Conservation (phyloP, 2,329 filamentous ascomycete genomes). For the Ceratocystis ficicola region DNA sequence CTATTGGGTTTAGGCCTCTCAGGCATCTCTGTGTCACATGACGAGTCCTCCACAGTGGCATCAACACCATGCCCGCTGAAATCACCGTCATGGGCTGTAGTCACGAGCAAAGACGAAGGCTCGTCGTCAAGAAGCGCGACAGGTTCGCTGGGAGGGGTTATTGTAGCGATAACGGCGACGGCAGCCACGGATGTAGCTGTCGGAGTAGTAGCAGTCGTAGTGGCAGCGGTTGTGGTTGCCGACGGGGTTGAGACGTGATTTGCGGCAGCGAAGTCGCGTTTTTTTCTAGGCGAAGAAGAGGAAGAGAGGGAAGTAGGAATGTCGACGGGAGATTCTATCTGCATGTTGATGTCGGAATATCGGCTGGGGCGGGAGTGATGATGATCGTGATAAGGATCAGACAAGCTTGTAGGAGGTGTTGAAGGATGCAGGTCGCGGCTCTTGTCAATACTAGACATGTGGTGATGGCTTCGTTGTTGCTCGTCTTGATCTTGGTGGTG, state of each 20-base stretch:
- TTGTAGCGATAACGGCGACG: constrained; percentile 5
- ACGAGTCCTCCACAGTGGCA: constrained; percentile 37
- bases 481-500: neutral
- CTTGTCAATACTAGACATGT: neutral
- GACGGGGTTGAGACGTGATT: neutral
- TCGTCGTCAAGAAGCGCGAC: constrained; percentile 16
- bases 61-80: constrained; percentile 35
- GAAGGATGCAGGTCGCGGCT: constrained; percentile 1
- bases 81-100: constrained; percentile 37
- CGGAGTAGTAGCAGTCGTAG: neutral
- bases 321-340: neutral
- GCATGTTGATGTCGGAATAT: neutral
- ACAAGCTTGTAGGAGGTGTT: constrained; percentile 7
- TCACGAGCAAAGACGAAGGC: constrained; percentile 27
- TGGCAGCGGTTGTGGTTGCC: neutral
- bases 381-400: neutral
- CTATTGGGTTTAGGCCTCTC: neutral
- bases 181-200: neutral
- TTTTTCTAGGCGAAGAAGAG: neutral
- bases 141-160: constrained; percentile 19
- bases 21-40: neutral
- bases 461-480: too few species aligned
- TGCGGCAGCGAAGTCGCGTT: neutral
- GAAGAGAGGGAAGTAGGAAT: neutral
- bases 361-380: neutral